These are phyloP conservation scores for Penicillium ucsense DNA, from an alignment of 495 filamentous ascomycete species.

Conservation along the genomic window DNA sequence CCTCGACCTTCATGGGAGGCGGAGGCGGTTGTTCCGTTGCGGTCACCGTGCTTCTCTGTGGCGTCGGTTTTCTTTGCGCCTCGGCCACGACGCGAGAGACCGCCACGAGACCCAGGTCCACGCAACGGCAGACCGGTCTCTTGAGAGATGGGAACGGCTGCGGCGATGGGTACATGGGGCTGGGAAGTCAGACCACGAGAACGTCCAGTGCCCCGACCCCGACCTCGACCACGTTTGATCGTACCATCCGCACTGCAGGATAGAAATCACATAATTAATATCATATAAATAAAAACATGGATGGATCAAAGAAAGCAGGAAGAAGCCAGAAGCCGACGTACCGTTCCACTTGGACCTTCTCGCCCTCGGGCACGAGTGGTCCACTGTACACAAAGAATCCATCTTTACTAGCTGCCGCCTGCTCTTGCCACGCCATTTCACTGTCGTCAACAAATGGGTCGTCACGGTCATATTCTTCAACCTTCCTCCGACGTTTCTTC, in stretches of 20 bases:
- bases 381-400: slow-evolving; percentile 85
- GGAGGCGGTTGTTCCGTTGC: slow-evolving; percentile 9
- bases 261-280: background rate
- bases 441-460: slow-evolving; percentile 98
- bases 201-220: slow-evolving; percentile 51
- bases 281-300: background rate
- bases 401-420: slow-evolving; percentile 86
- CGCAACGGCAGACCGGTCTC: slow-evolving; percentile 45
- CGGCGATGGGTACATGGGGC: slow-evolving; percentile 31
- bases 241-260: slow-evolving; percentile 58
- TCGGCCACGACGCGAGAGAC: slow-evolving; percentile 70
- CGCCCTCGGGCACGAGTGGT: slow-evolving; percentile 74
- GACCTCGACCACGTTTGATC: slow-evolving; percentile 66
- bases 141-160: slow-evolving; percentile 34
- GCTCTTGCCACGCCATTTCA: slow-evolving; percentile 90
- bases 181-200: slow-evolving; percentile 28
- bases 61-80: slow-evolving; percentile 65
- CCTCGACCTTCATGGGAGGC: slow-evolving; percentile 17
- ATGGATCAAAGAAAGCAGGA: background rate
- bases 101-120: slow-evolving; percentile 69
- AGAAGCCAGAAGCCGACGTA: slow-evolving; percentile 22
- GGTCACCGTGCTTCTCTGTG: slow-evolving; percentile 44
- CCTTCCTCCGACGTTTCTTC: slow-evolving; percentile 66
- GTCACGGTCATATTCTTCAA: slow-evolving; percentile 92
- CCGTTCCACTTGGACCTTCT: slow-evolving; percentile 77